A percentile compares a stretch with the other conserved stretches of the same genome.
Conservation (phyloP, 208 protist genomes). For the Vickermania ingenoplastis region DNA sequence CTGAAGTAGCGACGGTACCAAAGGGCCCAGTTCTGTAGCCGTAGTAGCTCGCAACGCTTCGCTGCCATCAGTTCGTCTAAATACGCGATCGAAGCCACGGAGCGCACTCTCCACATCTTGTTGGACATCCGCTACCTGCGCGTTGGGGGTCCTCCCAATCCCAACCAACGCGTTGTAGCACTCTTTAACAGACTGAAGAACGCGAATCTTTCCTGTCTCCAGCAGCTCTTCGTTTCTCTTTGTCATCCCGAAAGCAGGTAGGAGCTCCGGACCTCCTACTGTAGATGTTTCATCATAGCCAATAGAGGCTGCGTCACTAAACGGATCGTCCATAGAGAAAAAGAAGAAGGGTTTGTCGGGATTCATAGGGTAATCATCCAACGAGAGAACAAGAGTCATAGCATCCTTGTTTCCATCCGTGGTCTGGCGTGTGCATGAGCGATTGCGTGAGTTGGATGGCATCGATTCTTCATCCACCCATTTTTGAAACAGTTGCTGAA, state of each 20-base stretch:
- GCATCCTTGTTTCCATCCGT: neutral
- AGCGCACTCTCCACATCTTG: slow-evolving; percentile 39
- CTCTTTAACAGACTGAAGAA: slow-evolving; percentile 36
- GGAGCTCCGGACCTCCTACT: neutral
- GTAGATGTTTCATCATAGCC: neutral
- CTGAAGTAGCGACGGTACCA: slow-evolving; percentile 38
- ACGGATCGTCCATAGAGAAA: neutral
- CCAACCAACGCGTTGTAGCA: slow-evolving; percentile 60
- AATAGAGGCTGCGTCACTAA: neutral
- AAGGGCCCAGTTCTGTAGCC: slow-evolving; percentile 15
- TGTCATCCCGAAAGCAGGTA: slow-evolving; percentile 30
- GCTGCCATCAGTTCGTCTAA: slow-evolving; percentile 13
- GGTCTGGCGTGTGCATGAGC: neutral
- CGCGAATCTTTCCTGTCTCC: slow-evolving; percentile 28
- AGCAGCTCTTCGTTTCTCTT: too few species aligned
- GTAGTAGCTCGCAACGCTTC: neutral
- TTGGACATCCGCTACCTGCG: slow-evolving; percentile 62
- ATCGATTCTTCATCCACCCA: slow-evolving; percentile 14
- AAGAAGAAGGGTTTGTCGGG: slow-evolving; percentile 19
- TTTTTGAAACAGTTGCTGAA: slow-evolving; percentile 7
- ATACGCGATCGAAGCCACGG: slow-evolving; percentile 21
- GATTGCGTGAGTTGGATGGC: neutral
- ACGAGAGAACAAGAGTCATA: neutral
- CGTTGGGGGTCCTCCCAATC: slow-evolving; percentile 35
- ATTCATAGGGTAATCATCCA: slow-evolving; percentile 16